These are phyloP conservation scores for Hanseniaspora thailandica DNA, from an alignment of 805 yeast species.

Conservation along the genomic window DNA sequence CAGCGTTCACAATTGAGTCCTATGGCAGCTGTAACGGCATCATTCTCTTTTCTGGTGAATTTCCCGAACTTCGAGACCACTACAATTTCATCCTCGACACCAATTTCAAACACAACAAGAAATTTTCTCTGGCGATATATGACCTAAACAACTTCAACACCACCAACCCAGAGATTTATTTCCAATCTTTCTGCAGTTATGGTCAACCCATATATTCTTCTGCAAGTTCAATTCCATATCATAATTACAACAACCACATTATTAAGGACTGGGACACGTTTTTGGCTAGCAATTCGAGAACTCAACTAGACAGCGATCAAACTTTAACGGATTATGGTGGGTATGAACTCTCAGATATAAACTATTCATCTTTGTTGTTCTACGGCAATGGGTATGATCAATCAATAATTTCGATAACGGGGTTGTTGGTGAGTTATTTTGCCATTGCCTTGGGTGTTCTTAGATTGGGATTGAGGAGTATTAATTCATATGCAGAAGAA, in stretches of 20 bases:
- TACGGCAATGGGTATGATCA: neutral
- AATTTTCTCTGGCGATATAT: neutral
- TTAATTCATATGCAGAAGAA: neutral
- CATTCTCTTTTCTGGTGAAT: neutral
- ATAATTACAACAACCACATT: neutral
- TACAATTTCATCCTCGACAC: constrained; percentile 2
- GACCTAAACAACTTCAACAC: neutral
- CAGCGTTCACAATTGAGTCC: neutral
- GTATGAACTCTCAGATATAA: neutral
- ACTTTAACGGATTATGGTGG: neutral
- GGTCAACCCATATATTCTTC: neutral
- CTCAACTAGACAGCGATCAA: neutral
- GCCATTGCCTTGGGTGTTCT: neutral
- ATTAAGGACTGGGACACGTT: constrained; percentile 6
- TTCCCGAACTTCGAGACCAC: neutral
- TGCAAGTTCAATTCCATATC: neutral
- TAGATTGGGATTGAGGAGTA: neutral
- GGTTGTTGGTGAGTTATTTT: neutral
- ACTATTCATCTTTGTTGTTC: neutral
- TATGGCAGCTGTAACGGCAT: constrained; percentile 1
- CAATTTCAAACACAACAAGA: neutral
- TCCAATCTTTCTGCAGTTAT: neutral
- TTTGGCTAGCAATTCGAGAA: neutral
- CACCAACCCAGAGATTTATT: neutral
- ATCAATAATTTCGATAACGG: neutral